phyloP scores from a whole-genome alignment of 2,329 filamentous ascomycete genomes.

The Fonsecaea nubica region DNA sequence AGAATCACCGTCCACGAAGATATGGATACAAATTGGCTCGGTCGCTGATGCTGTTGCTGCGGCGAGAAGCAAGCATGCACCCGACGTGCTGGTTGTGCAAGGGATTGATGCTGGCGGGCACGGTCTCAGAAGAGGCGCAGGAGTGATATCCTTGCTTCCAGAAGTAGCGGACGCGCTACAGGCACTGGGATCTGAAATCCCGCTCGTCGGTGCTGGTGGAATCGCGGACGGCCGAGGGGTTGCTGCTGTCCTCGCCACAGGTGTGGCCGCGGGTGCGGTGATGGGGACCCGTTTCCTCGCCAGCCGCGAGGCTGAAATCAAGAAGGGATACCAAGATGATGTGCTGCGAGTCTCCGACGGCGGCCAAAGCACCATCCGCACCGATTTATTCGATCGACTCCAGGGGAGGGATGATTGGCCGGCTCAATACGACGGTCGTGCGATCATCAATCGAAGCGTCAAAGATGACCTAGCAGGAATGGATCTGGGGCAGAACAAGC shows the following conservation, averaged over 20 bases:
- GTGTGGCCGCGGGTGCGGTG: conserved; percentile 58
- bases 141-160: conserved; percentile 57
- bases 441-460: conserved; percentile 62
- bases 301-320: conserved; percentile 53
- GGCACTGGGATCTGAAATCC: conserved; percentile 43
- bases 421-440: conserved; percentile 61
- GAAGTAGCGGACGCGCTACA: conserved; percentile 54
- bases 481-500: conserved; percentile 17
- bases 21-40: conserved; percentile 61
- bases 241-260: conserved; percentile 57
- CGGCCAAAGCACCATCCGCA: conserved; percentile 56
- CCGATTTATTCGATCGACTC: conserved; percentile 60
- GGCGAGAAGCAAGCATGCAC: conserved; percentile 41
- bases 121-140: conserved; percentile 52
- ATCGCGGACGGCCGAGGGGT: conserved; percentile 59
- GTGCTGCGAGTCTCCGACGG: conserved; percentile 58
- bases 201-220: conserved; percentile 60
- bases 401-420: conserved; percentile 66
- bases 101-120: conserved; percentile 63
- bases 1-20: conserved; percentile 49
- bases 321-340: conserved; percentile 57
- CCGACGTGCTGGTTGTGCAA: conserved; percentile 60
- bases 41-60: conserved; percentile 54
- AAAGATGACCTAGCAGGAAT: conserved; percentile 16
- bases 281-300: conserved; percentile 71